phyloP scores from a whole-genome alignment of 768 basidiomycete genomes.

The Asterophora parasitica region DNA sequence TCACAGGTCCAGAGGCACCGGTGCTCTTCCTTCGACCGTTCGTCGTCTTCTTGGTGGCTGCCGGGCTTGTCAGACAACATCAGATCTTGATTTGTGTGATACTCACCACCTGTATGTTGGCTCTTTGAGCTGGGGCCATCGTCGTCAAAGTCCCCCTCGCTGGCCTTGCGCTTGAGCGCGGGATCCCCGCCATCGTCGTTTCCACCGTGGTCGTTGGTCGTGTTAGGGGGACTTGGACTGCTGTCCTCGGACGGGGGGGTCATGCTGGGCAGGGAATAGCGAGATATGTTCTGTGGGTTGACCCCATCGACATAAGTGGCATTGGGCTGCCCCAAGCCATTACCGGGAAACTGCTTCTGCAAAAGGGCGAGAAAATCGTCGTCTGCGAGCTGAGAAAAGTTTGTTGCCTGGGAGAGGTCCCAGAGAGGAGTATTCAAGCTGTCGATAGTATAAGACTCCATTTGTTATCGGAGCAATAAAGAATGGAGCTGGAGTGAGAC shows the following conservation, averaged over 20 bases:
- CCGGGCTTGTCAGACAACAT: neutral
- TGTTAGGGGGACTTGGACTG: constrained; percentile 70
- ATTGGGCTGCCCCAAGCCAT: constrained; percentile 14
- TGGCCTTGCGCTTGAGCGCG: constrained; percentile 74
- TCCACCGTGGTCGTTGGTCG: constrained; percentile 26
- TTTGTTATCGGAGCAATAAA: constrained; percentile 19
- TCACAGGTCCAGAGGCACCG: constrained; percentile 24
- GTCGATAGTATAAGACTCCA: constrained; percentile 47
- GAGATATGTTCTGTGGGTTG: constrained; percentile 56
- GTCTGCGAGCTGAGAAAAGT: constrained; percentile 63
- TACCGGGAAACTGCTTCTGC: constrained; percentile 70
- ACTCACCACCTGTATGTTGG: constrained; percentile 61
- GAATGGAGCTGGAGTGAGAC: neutral
- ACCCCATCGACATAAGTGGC: constrained; percentile 36
- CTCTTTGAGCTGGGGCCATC: constrained; percentile 66
- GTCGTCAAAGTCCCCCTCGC: constrained; percentile 53
- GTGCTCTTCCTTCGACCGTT: constrained; percentile 32
- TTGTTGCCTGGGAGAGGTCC: constrained; percentile 57
- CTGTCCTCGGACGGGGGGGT: constrained; percentile 72
- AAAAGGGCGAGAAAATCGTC: constrained; percentile 75
- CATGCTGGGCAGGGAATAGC: constrained; percentile 44
- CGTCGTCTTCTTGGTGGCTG: constrained; percentile 20
- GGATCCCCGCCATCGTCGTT: constrained; percentile 41
- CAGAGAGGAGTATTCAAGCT: constrained; percentile 43
- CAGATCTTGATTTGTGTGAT: neutral